phyloP scores from a whole-genome alignment of 1,284 basidiomycete species.

The Filobasidium uniguttulatum region DNA sequence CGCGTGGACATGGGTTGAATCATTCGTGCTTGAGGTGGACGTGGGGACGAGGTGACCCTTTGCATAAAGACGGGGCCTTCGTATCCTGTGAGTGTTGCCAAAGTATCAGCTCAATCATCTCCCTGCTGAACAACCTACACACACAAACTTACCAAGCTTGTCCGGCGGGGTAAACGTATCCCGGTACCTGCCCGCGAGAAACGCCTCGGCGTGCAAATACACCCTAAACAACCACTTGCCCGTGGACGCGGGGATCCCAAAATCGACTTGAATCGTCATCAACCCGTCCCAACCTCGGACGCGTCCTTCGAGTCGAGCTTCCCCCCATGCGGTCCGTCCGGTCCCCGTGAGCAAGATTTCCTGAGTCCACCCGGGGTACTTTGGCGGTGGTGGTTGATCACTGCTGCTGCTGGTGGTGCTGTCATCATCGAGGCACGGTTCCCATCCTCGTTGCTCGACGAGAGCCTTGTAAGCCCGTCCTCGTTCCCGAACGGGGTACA shows the following conservation, averaged over 20 bases:
- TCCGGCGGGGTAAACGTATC: slow-evolving; percentile 32
- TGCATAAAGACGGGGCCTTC: slow-evolving; percentile 1
- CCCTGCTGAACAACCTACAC: neutral
- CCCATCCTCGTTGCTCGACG: slow-evolving; percentile 20
- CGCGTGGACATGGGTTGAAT: no score
- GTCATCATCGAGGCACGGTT: slow-evolving; percentile 22
- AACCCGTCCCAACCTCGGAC: slow-evolving; percentile 36
- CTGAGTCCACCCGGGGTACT: slow-evolving; percentile 33
- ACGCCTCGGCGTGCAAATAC: slow-evolving; percentile 32
- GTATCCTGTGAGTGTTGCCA: neutral
- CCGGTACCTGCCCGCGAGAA: slow-evolving; percentile 33
- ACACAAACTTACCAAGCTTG: slow-evolving; percentile 21
- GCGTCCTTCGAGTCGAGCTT: slow-evolving; percentile 25
- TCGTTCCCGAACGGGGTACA: slow-evolving; percentile 2
- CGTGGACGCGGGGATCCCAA: slow-evolving; percentile 17
- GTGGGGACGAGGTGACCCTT: neutral
- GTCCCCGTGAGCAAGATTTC: slow-evolving; percentile 33
- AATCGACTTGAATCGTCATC: slow-evolving; percentile 21
- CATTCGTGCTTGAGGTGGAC: neutral
- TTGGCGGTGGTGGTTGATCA: no score
- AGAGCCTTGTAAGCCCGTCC: no score
- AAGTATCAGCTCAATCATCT: no score
- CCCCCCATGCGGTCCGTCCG: slow-evolving; percentile 15
- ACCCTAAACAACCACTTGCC: slow-evolving; percentile 35
- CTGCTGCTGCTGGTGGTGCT: no score